Base-by-base conservation (phyloP, 2,329 filamentous ascomycete species). In the Aspergillus calidoustus region DNA sequence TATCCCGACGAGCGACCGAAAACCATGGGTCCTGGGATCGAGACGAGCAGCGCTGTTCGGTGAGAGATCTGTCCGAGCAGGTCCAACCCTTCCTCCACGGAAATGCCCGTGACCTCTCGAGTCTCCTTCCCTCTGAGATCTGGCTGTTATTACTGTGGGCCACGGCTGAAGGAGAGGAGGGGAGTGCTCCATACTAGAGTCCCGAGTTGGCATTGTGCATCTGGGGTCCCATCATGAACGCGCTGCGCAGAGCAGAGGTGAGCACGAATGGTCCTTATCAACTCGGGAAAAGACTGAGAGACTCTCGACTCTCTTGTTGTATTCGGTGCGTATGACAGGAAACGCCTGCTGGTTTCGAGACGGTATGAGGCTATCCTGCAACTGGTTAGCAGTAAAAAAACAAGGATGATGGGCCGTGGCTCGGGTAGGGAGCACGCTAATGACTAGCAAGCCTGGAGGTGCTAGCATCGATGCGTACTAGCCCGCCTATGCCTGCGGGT, bases 361-460 rank as follows among this genome's bases (percentile, higher is more conserved):
- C 47, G 11, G 55, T 57, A 57, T 22, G 28, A 22, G 34, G 49
- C 63, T 62, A 65, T 38, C 17, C 64, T 56, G 53, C 17, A 65
- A 56, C 34, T 25, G 51, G 64, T 64, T 68, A 68, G 61, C 48
- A 54, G 51, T 55, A 58, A 64, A 56, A 38, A 41, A 41, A 41
- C 34, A 41, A 41, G 34, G 34, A 41, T 44, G 50, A 59, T 60
- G 51, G 58, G 43, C 31, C 50, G 61, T 61, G 60, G 64, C 59
- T 63, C 65, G 58, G 66, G 60, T 60, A 54, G 53, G 61, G 49
- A 47, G 57, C 50, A 54, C 57, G 48, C 59, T 60, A 61, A 57
- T 47, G 28, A 41, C 34, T 41, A 41, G 34, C 34, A 41, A 41
- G 34, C 34, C 34, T 19, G 53, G 34, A 22, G 47, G 6, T 30